Evolutionary conservation across 2,329 filamentous ascomycete species (phyloP).

Genomic region (Truncatella angustata): DNA sequence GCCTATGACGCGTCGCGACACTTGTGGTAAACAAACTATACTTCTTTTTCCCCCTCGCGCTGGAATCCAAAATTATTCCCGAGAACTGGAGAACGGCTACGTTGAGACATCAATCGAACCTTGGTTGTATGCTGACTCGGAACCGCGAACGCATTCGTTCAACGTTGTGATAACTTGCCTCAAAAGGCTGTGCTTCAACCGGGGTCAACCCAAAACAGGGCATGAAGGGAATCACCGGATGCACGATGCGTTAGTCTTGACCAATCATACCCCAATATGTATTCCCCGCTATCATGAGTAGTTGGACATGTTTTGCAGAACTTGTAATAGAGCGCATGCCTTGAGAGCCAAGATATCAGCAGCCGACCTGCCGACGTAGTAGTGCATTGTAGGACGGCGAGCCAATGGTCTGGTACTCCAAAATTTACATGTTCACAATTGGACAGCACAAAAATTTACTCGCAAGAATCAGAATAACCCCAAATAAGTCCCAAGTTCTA

Average conservation of each 20-base stretch:
- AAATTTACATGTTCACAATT: background rate
- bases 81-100: no score
- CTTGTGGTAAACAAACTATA: background rate
- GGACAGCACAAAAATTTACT: no score
- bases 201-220: constrained; percentile 5
- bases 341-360: constrained; percentile 1
- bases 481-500: no score
- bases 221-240: constrained; percentile 4
- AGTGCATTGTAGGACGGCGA: background rate
- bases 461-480: no score
- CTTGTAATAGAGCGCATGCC: background rate
- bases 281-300: background rate
- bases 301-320: constrained; percentile 1
- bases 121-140: background rate
- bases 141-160: constrained; percentile 5
- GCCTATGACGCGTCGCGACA: background rate
- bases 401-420: background rate
- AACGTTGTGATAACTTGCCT: constrained; percentile 2
- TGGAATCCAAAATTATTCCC: no score
- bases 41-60: background rate
- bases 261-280: background rate
- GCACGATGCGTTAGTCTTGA: background rate
- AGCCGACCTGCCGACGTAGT: background rate
- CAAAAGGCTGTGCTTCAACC: background rate
- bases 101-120: background rate